A percentile compares a stretch with the other conserved stretches of the same genome.
Conservation (phyloP, 352 stramenopile genomes). For the Pythium sp. region DNA sequence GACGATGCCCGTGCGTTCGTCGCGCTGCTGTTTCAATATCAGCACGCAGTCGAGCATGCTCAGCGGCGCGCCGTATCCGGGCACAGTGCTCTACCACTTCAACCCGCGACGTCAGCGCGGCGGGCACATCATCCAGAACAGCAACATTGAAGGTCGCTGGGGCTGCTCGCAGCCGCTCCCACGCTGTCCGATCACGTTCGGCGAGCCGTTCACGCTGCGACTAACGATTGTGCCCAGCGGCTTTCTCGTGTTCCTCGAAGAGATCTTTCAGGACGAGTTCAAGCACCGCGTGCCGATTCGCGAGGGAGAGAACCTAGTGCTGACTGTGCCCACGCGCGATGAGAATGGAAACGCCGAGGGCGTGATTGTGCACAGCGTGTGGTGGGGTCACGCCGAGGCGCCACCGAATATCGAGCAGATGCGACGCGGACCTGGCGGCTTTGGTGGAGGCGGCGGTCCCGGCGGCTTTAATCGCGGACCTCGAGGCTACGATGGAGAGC, state of each 20-base stretch:
- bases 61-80: constrained; percentile 63
- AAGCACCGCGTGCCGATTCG: constrained; percentile 82
- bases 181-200: constrained; percentile 68
- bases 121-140: constrained; percentile 77
- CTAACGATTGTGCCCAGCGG: constrained; percentile 68
- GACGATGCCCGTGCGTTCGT: constrained; percentile 57
- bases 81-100: constrained; percentile 81
- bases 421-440: constrained; percentile 30
- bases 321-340: constrained; percentile 72
- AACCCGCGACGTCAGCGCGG: constrained; percentile 65
- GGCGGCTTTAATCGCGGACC: constrained; percentile 22
- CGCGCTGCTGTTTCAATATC: constrained; percentile 77
- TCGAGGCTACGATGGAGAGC: constrained; percentile 34
- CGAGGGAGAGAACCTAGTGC: constrained; percentile 76
- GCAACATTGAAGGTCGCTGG: constrained; percentile 79
- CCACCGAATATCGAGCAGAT: constrained; percentile 63
- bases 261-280: constrained; percentile 83
- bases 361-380: constrained; percentile 77
- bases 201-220: constrained; percentile 73
- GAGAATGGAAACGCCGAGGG: constrained; percentile 72
- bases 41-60: constrained; percentile 71
- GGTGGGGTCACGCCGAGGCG: constrained; percentile 79
- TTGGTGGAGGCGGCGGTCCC: constrained; percentile 30
- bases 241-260: constrained; percentile 76
- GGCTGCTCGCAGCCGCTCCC: constrained; percentile 63